Percentiles rank a stretch among this genome's conserved stretches.
These are phyloP conservation scores for Moricandia arvensis DNA, from an alignment of 345 rosid genomes.

Conservation along the genomic window DNA sequence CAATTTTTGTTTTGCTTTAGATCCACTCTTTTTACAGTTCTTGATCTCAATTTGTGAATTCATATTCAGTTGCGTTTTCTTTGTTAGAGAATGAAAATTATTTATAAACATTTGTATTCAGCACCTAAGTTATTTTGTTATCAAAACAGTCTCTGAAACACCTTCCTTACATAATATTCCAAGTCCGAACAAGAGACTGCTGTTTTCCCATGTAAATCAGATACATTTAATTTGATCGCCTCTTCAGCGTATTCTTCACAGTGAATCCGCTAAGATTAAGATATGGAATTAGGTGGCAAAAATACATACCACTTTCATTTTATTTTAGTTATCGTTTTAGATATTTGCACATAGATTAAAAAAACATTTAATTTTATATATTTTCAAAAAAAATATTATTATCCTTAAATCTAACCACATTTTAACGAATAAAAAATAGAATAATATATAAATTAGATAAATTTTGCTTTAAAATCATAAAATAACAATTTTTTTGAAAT, in stretches of 20 bases:
- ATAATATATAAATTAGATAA: too few species aligned
- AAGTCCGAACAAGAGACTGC: not conserved
- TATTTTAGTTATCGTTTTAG: too few species aligned
- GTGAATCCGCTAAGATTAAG: not conserved
- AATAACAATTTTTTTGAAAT: too few species aligned
- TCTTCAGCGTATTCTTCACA: not conserved
- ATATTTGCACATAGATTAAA: too few species aligned
- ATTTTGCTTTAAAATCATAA: too few species aligned
- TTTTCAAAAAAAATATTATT: too few species aligned
- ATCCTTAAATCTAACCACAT: too few species aligned
- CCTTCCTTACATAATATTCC: not conserved
- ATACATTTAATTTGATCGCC: not conserved
- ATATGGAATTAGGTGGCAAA: not conserved
- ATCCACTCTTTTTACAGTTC: not conserved
- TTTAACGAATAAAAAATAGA: too few species aligned
- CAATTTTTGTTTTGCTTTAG: slow-evolving; percentile 4
- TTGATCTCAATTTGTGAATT: not conserved
- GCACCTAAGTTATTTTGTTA: not conserved
- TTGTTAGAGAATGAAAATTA: not conserved
- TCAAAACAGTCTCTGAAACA: not conserved
- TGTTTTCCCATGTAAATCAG: not conserved
- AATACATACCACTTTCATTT: too few species aligned
- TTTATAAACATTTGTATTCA: not conserved
- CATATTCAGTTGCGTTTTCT: not conserved
- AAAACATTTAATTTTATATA: too few species aligned